Evolutionary conservation across 805 yeast species (phyloP).

Genomic region (Cyberlindnera saturnus): DNA sequence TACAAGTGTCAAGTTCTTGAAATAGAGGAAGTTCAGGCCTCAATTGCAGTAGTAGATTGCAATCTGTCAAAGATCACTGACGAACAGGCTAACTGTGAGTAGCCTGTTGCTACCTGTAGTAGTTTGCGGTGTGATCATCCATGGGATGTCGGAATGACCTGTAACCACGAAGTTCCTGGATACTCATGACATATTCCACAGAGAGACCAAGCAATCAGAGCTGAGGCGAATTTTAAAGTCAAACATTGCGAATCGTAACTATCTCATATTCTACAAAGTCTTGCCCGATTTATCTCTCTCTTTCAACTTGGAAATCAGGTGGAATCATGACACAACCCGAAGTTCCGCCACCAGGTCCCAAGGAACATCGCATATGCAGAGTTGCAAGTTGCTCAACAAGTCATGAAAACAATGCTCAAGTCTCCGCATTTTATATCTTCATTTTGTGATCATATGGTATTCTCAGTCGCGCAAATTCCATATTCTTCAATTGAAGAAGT

Average conservation of each 20-base stretch:
- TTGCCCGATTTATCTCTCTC: constrained; percentile 56
- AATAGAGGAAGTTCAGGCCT: too few species aligned
- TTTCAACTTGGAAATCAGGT: constrained; percentile 39
- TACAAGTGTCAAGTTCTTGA: too few species aligned
- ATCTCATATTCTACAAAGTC: constrained; percentile 66
- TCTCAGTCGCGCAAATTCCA: too few species aligned
- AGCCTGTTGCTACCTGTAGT: too few species aligned
- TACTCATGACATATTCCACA: constrained; percentile 53
- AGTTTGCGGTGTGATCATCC: constrained; percentile 70
- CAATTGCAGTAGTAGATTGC: too few species aligned
- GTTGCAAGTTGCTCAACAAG: constrained; percentile 60
- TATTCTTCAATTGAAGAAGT: too few species aligned
- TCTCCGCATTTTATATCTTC: too few species aligned
- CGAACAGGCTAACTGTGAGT: too few species aligned
- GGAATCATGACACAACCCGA: constrained; percentile 93
- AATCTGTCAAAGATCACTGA: too few species aligned
- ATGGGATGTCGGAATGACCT: constrained; percentile 74
- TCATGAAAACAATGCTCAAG: constrained; percentile 70
- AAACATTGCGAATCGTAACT: constrained; percentile 70
- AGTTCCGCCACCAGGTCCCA: constrained; percentile 60
- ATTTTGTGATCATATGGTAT: too few species aligned
- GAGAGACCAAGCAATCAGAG: constrained; percentile 40
- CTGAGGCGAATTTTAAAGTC: constrained; percentile 62
- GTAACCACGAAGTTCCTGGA: constrained; percentile 42
- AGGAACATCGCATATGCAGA: constrained; percentile 62